Base-by-base conservation (phyloP, 257 asterid species). In the Craterostigma plantagineum region DNA sequence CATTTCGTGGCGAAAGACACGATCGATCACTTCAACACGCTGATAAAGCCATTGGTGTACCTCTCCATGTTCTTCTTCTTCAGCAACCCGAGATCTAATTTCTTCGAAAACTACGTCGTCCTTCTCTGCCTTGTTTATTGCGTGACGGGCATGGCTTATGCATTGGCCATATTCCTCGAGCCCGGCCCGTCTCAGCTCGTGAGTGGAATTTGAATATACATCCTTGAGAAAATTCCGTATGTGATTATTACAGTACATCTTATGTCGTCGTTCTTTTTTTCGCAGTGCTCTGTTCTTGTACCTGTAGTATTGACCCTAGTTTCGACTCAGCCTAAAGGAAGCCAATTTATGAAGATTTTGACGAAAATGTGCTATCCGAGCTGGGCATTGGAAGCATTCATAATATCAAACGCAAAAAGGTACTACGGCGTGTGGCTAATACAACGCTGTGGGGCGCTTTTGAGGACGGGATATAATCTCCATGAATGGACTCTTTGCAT, bases 331-430 rank as follows among this genome's bases (percentile, higher is more conserved):
- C 71, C 75, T 2, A 70, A 61, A 56, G 71, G 62, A 17, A 63
- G 71, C 39, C 17, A 60, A 38, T 52, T 68, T 18, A 49, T 73
- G 17, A 75, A 55, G 65, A 51, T 48, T 38, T 11, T 81, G 56
- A 62, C 77, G 36, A 57, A 66, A 9, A 55, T 63, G 56, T 79
- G 86, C 46, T 81, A 73, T 43, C 75, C 97, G 33, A 76, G 78
- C 48, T 86, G 97, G 97, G 94, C 93, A 42, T 59, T 86, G 57
- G 93, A 86, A 78, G 97, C 93, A 48, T 81, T 86, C 56, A 52
- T 86, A 35, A 55, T 86, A 38, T 64, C 97, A 51, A 86, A 82
- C 61, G 94, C 97, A 8, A 65, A 63, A 56, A 75, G 77, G 94
- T 86, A 16, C 12, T 52, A 41, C 8, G 76, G 81, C 38, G 81